Conservation (phyloP, 2,329 filamentous ascomycete species). For the Conoideocrella luteorostrata region DNA sequence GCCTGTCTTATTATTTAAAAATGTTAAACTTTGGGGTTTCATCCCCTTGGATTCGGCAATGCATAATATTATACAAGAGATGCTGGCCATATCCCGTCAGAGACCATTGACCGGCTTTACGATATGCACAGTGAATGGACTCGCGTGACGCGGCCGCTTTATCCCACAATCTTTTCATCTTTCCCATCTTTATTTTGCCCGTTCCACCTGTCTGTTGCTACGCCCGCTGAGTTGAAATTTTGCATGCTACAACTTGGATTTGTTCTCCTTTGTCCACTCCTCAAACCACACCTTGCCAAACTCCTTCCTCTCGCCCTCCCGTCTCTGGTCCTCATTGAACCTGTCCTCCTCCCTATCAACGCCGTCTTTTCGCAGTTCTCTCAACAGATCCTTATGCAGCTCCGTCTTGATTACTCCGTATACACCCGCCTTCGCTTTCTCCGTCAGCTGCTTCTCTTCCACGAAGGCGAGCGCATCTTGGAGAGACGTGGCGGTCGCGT, state of each 20-base stretch:
- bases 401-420: constrained; percentile 69
- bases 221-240: too few species aligned
- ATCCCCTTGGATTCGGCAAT: too few species aligned
- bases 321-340: constrained; percentile 34
- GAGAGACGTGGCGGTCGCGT: constrained; percentile 49
- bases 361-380: constrained; percentile 46
- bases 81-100: too few species aligned
- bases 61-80: too few species aligned
- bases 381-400: constrained; percentile 64
- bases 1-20: too few species aligned
- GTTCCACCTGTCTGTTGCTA: neutral
- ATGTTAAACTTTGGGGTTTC: too few species aligned
- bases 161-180: neutral
- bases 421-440: constrained; percentile 57
- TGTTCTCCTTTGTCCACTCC: constrained; percentile 39
- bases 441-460: constrained; percentile 48
- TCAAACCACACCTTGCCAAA: constrained; percentile 41
- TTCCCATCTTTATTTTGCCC: neutral
- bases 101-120: too few species aligned
- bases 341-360: constrained; percentile 44
- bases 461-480: constrained; percentile 58
- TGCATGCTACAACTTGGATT: constrained; percentile 34
- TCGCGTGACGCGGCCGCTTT: too few species aligned
- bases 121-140: too few species aligned
- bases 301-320: constrained; percentile 35